Base-by-base conservation (phyloP, 2,329 filamentous ascomycete genomes). In the Alternaria brassicicola region DNA sequence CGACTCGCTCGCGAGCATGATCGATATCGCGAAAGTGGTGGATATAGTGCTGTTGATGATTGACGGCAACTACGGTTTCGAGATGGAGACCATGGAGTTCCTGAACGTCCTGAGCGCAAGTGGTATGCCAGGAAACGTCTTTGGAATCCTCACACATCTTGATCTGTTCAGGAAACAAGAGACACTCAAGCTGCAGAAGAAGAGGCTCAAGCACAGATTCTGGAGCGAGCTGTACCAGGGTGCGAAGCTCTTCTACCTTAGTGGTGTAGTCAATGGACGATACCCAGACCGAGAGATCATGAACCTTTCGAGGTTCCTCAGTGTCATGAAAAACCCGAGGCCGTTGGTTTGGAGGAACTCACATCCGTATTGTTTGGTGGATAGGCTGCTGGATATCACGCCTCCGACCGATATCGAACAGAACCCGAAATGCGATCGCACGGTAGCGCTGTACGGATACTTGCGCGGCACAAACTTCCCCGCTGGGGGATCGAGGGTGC, bases 21-120 rank as follows among this genome's bases (percentile, higher is more conserved):
- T 99, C 64, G 95, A 99, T 78, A 86, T 97, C 55, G 92, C 95
- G 59, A 99, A 99, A 79, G 91, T 99, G 41, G 95, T 96, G 17
- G 95, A 99, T 76, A 97, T 99, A 70, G 92, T 98, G 6, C 84
- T 99, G 48, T 85, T 99, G 55, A 95, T 99, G 91, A 99, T 99
- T 69, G 95, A 99, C 75, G 96, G 95, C 55, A 98, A 98, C 79
- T 99, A 91, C 72, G 96, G 95, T 13, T 99, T 99, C 74, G 95
- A 99, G 80, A 99, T 99, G 95, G 95, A 99, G 84, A 99, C 95
- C 0, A 99, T 99, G 95, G 95, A 99, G 79, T 99, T 99, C 62
- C 82, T 99, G 73, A 98, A 97, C 69, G 89, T 97, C 17, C 83
- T 99, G 49, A 90, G 91, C n/a, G 88, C 92, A 2, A 96, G 91